These are phyloP conservation scores for Metschnikowia sp. DNA, from an alignment of 805 yeast species.

Conservation along the genomic window DNA sequence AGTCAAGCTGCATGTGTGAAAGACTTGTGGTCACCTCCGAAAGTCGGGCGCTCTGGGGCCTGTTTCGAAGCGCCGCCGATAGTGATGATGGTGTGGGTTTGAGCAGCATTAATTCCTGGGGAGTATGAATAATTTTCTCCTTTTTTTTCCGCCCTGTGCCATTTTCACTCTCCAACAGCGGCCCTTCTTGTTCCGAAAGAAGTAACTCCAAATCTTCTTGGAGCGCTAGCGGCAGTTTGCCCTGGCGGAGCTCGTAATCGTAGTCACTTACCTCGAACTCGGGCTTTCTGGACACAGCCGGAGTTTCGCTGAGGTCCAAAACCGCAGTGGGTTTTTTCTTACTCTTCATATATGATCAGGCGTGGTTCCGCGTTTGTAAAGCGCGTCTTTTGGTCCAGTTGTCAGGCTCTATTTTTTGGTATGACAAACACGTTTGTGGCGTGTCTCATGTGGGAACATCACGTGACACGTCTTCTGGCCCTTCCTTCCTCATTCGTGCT, in stretches of 20 bases:
- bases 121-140: not conserved
- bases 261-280: constrained; percentile 17
- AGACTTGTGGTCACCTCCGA: not conserved
- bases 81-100: not conserved
- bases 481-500: too few relatives aligned
- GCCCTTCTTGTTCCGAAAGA: constrained; percentile 13
- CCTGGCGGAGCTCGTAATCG: constrained; percentile 17
- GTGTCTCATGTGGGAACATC: not conserved
- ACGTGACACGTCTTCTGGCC: not conserved
- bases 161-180: not conserved
- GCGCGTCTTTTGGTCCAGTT: not conserved
- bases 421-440: not conserved
- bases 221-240: constrained; percentile 16
- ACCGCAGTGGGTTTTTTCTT: constrained; percentile 2
- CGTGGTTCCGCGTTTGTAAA: not conserved
- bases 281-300: not conserved
- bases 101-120: not conserved
- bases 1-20: not conserved
- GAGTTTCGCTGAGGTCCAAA: constrained; percentile 5
- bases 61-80: not conserved
- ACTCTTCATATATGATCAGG: not conserved
- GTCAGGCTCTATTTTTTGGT: not conserved
- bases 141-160: not conserved
- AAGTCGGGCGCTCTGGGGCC: not conserved
- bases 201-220: constrained; percentile 31